These are phyloP conservation scores for Kuraishia piskuri DNA, from an alignment of 805 yeast species.

Conservation along the genomic window DNA sequence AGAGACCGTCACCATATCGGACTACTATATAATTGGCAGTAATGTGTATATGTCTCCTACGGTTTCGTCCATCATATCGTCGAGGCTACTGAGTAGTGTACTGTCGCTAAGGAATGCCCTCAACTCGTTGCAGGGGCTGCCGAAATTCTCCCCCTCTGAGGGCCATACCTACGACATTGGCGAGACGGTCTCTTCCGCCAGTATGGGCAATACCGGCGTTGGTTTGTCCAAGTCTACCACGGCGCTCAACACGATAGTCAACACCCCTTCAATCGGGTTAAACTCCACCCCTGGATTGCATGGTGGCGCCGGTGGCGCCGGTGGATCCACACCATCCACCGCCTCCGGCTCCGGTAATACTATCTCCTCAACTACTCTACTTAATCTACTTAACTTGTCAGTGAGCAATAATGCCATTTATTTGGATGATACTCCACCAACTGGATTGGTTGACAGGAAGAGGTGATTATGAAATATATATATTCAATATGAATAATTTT, in stretches of 20 bases:
- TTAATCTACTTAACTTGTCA: conserved; percentile 18
- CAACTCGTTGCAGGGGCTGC: conserved; percentile 34
- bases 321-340: neutral
- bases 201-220: neutral
- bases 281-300: neutral
- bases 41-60: conserved; percentile 88
- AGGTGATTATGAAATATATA: too few relatives aligned
- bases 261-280: neutral
- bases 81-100: conserved; percentile 52
- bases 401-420: conserved; percentile 16
- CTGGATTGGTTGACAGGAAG: neutral
- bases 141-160: conserved; percentile 49
- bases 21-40: conserved; percentile 85
- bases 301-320: neutral
- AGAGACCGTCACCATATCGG: conserved; percentile 49
- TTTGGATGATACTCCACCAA: conserved; percentile 11
- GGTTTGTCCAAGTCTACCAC: neutral
- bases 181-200: neutral
- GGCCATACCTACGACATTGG: conserved; percentile 39
- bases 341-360: neutral
- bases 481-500: too few relatives aligned
- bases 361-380: conserved; percentile 18
- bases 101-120: conserved; percentile 37
- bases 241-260: neutral
- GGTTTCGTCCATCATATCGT: conserved; percentile 60